phyloP scores from a whole-genome alignment of 2,329 filamentous ascomycete species.

The Rutstroemia sp. region DNA sequence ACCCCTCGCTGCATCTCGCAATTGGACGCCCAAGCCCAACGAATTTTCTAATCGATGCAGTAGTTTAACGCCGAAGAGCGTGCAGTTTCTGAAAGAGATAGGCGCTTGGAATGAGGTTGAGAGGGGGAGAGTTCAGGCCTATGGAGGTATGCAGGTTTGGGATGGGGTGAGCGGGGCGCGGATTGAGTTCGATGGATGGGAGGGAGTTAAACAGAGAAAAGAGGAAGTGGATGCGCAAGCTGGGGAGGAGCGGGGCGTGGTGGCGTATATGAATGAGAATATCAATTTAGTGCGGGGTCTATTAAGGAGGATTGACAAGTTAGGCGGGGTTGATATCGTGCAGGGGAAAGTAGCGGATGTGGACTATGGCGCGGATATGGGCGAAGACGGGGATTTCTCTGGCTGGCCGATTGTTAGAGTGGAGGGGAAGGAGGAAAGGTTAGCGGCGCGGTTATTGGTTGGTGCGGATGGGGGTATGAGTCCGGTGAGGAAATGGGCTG shows the following conservation, averaged over 20 bases:
- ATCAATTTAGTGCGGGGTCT: constrained; percentile 77
- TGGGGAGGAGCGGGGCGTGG: constrained; percentile 36
- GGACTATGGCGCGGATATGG: constrained; percentile 57
- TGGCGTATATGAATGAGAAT: constrained; percentile 98
- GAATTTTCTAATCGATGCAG: constrained; percentile 91
- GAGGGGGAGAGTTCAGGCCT: constrained; percentile 68
- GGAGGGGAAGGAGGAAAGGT: constrained; percentile 47
- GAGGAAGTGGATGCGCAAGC: background rate
- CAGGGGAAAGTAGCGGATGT: constrained; percentile 76
- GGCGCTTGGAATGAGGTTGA: constrained; percentile 80
- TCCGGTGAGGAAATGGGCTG: constrained; percentile 82
- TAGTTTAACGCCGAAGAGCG: constrained; percentile 83
- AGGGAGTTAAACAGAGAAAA: background rate
- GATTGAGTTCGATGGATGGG: constrained; percentile 70
- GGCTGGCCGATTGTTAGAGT: constrained; percentile 83
- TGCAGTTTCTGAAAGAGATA: constrained; percentile 72
- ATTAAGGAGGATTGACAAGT: constrained; percentile 60
- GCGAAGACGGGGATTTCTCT: constrained; percentile 63
- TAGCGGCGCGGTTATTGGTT: constrained; percentile 78
- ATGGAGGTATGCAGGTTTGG: constrained; percentile 98
- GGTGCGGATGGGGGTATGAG: constrained; percentile 94
- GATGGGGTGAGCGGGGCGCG: constrained; percentile 82
- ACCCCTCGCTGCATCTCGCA: constrained; percentile 62
- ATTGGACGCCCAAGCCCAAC: constrained; percentile 58
- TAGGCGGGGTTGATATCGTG: constrained; percentile 64